Evolutionary conservation across 2,329 filamentous ascomycete species (phyloP).

Genomic region (Claviceps fusiformis): DNA sequence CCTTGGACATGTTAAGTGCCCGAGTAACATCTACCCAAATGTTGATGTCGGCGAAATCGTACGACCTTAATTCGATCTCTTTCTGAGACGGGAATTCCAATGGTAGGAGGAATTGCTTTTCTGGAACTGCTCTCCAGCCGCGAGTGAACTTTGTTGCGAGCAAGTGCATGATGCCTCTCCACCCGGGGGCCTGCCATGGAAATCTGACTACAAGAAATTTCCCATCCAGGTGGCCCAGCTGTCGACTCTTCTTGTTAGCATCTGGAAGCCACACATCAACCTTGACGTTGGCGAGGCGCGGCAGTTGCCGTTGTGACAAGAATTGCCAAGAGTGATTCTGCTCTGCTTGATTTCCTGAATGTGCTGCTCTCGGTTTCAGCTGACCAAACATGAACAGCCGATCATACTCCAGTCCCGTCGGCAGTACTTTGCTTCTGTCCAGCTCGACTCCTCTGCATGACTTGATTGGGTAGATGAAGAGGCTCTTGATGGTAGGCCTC

Average conservation of each 20-base stretch:
- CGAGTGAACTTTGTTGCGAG: slow-evolving; percentile 36
- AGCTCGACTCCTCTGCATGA: slow-evolving; percentile 69
- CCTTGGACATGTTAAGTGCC: slow-evolving; percentile 42
- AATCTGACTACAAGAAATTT: slow-evolving; percentile 55
- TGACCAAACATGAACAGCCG: slow-evolving; percentile 75
- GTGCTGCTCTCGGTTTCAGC: slow-evolving; percentile 12
- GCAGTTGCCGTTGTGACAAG: slow-evolving; percentile 55
- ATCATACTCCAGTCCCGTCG: slow-evolving; percentile 64
- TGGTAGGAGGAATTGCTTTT: slow-evolving; percentile 54
- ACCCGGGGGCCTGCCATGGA: slow-evolving; percentile 41
- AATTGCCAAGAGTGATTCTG: slow-evolving; percentile 45
- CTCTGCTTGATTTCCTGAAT: not conserved
- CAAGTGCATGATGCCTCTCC: slow-evolving; percentile 31
- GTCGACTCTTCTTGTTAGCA: slow-evolving; percentile 35
- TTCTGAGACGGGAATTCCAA: slow-evolving; percentile 43
- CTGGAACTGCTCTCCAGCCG: slow-evolving; percentile 35
- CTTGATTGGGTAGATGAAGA: slow-evolving; percentile 75
- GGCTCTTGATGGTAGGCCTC: slow-evolving; percentile 35
- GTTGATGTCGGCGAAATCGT: slow-evolving; percentile 44
- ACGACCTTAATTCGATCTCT: slow-evolving; percentile 45
- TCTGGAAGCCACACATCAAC: slow-evolving; percentile 59
- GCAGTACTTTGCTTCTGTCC: slow-evolving; percentile 45
- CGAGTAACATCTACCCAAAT: slow-evolving; percentile 48
- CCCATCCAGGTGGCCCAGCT: slow-evolving; percentile 36
- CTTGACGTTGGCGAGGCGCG: slow-evolving; percentile 56